A percentile compares a stretch with the other conserved stretches of the same genome.
phyloP scores from a whole-genome alignment of 1,284 basidiomycete species.

The Puccinia coronata region DNA sequence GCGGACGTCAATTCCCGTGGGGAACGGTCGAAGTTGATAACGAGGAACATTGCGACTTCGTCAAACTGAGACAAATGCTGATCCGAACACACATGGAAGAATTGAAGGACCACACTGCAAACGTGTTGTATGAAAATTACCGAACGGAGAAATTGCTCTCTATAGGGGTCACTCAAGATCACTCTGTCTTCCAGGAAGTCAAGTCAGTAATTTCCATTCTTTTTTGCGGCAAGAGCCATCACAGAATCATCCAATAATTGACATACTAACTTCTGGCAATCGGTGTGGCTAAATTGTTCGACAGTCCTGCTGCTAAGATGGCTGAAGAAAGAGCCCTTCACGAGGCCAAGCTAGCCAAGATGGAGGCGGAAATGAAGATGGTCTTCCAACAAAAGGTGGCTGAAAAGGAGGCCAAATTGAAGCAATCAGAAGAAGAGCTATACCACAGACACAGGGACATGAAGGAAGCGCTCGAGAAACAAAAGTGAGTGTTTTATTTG shows the following conservation, averaged over 20 bases:
- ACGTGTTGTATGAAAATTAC: conserved; percentile 93
- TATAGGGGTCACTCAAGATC: conserved; percentile 95
- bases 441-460: conserved; percentile 97
- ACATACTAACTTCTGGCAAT: too few relatives aligned
- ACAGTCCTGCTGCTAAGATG: conserved; percentile 85
- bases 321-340: conserved; percentile 79
- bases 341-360: conserved; percentile 87
- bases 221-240: not conserved
- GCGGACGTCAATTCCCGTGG: conserved; percentile 93
- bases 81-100: conserved; percentile 98
- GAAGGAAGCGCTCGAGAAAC: conserved; percentile 74
- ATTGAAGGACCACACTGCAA: conserved; percentile 88
- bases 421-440: conserved; percentile 95
- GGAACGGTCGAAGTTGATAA: conserved; percentile 97
- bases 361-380: conserved; percentile 78
- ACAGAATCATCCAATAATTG: not conserved
- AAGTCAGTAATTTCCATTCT: conserved; percentile 68
- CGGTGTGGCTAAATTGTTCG: conserved; percentile 44
- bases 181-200: conserved; percentile 94
- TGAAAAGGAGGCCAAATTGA: conserved; percentile 95
- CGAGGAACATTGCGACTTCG: conserved; percentile 96
- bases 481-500: conserved; percentile 34
- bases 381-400: conserved; percentile 99
- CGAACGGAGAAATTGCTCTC: conserved; percentile 86
- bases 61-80: conserved; percentile 97